Evolutionary conservation across 805 yeast species (phyloP).

Genomic region (Pichia nanzhaoensis): DNA sequence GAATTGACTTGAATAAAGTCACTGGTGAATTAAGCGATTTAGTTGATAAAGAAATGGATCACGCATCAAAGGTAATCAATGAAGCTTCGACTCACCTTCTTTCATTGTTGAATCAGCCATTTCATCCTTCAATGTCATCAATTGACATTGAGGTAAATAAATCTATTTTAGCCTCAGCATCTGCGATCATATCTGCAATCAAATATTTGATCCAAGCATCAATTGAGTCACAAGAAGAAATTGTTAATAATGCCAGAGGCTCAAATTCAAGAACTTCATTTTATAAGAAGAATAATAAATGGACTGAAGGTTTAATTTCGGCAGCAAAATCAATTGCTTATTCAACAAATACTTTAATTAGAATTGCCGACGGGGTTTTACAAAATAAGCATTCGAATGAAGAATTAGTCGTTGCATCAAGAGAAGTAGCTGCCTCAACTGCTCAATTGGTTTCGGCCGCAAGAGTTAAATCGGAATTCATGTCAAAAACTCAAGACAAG

Average conservation of each 20-base stretch:
- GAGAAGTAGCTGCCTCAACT: slow-evolving; percentile 87
- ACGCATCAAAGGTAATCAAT: slow-evolving; percentile 64
- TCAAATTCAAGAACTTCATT: slow-evolving; percentile 61
- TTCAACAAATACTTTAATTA: slow-evolving; percentile 73
- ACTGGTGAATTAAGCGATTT: slow-evolving; percentile 57
- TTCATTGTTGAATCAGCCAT: slow-evolving; percentile 40
- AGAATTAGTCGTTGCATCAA: slow-evolving; percentile 82
- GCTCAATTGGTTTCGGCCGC: slow-evolving; percentile 91
- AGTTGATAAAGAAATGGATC: slow-evolving; percentile 66
- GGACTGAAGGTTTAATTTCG: slow-evolving; percentile 91
- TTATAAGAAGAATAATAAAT: slow-evolving; percentile 79
- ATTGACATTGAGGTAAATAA: slow-evolving; percentile 65
- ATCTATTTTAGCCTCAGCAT: slow-evolving; percentile 70
- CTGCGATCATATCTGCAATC: slow-evolving; percentile 74
- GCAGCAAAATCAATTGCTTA: slow-evolving; percentile 85
- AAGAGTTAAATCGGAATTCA: slow-evolving; percentile 72
- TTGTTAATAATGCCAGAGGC: slow-evolving; percentile 58
- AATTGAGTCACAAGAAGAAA: slow-evolving; percentile 74
- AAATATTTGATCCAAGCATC: slow-evolving; percentile 67
- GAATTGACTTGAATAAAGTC: slow-evolving; percentile 21
- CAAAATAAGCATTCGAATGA: slow-evolving; percentile 58
- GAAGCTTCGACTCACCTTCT: slow-evolving; percentile 57
- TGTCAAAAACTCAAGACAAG: slow-evolving; percentile 68
- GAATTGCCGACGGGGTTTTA: slow-evolving; percentile 81
- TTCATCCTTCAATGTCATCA: slow-evolving; percentile 45